phyloP scores from a whole-genome alignment of 805 yeast genomes.

The Cephaloascus fragrans region DNA sequence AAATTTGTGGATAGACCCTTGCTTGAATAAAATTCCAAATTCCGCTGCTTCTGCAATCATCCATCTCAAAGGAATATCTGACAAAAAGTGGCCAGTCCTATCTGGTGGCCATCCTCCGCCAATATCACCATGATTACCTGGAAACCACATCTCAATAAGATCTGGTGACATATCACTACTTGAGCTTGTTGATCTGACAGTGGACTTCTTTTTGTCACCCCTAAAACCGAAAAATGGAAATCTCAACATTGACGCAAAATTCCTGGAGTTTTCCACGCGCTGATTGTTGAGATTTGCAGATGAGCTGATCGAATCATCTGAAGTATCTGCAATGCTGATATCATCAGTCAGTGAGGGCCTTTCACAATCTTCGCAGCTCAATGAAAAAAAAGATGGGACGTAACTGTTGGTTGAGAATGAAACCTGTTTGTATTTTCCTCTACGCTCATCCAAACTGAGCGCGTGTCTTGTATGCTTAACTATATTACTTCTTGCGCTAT shows the following conservation, averaged over 20 bases:
- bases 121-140: slow-evolving; percentile 61
- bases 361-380: slow-evolving; percentile 5
- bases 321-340: background rate
- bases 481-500: slow-evolving; percentile 35
- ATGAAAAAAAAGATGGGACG: slow-evolving; percentile 12
- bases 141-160: slow-evolving; percentile 51
- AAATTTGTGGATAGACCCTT: slow-evolving; percentile 28
- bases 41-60: slow-evolving; percentile 43
- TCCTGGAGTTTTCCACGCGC: slow-evolving; percentile 2
- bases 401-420: slow-evolving; percentile 36
- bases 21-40: slow-evolving; percentile 38
- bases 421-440: slow-evolving; percentile 54
- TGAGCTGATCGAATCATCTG: background rate
- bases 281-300: background rate
- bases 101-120: slow-evolving; percentile 61
- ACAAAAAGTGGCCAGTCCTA: slow-evolving; percentile 27
- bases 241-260: background rate
- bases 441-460: slow-evolving; percentile 55
- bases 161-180: slow-evolving; percentile 12
- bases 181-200: background rate
- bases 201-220: background rate
- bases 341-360: background rate
- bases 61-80: slow-evolving; percentile 53
- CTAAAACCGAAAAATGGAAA: background rate
- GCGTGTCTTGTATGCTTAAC: slow-evolving; percentile 61